Percentiles rank a stretch among this genome's conserved stretches.
Evolutionary conservation across 257 asterid genomes (phyloP).

Genomic region (Mitragyna speciosa): DNA sequence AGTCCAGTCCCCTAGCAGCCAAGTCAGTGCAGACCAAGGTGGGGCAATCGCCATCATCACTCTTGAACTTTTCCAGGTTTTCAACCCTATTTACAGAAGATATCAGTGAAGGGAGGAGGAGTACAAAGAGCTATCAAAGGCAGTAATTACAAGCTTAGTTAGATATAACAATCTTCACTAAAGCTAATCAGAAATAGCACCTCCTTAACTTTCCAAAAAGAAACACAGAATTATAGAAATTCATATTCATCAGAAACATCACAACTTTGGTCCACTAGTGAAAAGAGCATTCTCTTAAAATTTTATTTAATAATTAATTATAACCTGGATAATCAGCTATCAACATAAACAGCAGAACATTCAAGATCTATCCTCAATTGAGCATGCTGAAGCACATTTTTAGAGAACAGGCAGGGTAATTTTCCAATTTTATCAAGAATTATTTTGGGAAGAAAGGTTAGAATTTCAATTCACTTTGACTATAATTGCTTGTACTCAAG

Average conservation of each 20-base stretch:
- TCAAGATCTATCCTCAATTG: neutral
- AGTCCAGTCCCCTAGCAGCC: slow-evolving; percentile 98
- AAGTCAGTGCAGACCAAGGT: slow-evolving; percentile 97
- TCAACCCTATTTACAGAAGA: slow-evolving; percentile 52
- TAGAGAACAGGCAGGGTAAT: neutral
- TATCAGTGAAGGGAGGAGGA: neutral
- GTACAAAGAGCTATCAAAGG: slow-evolving; percentile 13
- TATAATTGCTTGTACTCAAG: neutral
- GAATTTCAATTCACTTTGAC: neutral
- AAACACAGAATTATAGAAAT: neutral
- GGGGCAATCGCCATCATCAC: slow-evolving; percentile 93
- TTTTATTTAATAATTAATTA: neutral
- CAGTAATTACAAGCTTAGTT: neutral
- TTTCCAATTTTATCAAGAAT: neutral
- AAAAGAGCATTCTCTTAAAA: neutral
- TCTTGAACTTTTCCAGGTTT: slow-evolving; percentile 78
- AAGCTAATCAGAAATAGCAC: neutral
- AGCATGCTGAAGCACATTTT: neutral
- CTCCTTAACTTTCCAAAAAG: neutral
- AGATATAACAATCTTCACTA: neutral
- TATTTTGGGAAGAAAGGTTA: neutral
- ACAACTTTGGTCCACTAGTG: neutral
- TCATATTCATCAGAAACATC: neutral
- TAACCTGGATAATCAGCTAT: neutral
- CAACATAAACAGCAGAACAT: neutral